Conservation (phyloP, 2,329 filamentous ascomycete genomes). For the Aaosphaeria arxii region DNA sequence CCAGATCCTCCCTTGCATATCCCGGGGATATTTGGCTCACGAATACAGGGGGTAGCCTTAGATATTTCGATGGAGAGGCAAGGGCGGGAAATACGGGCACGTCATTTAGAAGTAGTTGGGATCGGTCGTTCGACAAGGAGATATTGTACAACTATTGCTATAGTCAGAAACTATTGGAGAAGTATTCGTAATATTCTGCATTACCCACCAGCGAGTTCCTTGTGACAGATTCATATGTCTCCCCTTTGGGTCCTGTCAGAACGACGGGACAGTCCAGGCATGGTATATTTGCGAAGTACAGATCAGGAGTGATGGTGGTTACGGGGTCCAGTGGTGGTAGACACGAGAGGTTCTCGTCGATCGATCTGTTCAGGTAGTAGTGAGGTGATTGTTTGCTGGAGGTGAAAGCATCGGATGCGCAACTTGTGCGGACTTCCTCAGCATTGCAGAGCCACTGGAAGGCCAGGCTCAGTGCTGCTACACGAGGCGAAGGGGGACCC, state of each 20-base stretch:
- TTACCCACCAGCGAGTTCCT: too few relatives aligned
- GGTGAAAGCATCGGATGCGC: too few relatives aligned
- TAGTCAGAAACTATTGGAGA: too few relatives aligned
- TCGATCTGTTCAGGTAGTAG: background rate
- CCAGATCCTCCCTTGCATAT: constrained; percentile 24
- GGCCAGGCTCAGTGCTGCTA: too few relatives aligned
- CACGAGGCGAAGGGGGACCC: too few relatives aligned
- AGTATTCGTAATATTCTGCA: too few relatives aligned
- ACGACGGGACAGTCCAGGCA: constrained; percentile 26
- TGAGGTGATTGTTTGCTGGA: too few relatives aligned
- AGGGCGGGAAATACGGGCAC: constrained; percentile 22
- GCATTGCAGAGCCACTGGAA: too few relatives aligned
- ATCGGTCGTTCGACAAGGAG: constrained; percentile 24
- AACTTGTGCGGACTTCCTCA: too few relatives aligned
- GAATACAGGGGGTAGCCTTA: constrained; percentile 20
- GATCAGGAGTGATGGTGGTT: constrained; percentile 18
- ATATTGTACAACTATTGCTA: constrained; percentile 27
- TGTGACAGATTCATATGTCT: too few relatives aligned
- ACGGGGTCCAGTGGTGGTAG: constrained; percentile 19
- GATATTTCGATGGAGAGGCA: constrained; percentile 19
- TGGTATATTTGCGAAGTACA: constrained; percentile 26
- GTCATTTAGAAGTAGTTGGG: constrained; percentile 21
- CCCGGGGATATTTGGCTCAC: constrained; percentile 14
- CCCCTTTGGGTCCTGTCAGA: too few relatives aligned
- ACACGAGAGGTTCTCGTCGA: constrained; percentile 8